A percentile compares a stretch with the other conserved stretches of the same genome.
These are phyloP conservation scores for Tetrahymena borealis DNA, from an alignment of 73 alveolate genomes.

Conservation along the genomic window DNA sequence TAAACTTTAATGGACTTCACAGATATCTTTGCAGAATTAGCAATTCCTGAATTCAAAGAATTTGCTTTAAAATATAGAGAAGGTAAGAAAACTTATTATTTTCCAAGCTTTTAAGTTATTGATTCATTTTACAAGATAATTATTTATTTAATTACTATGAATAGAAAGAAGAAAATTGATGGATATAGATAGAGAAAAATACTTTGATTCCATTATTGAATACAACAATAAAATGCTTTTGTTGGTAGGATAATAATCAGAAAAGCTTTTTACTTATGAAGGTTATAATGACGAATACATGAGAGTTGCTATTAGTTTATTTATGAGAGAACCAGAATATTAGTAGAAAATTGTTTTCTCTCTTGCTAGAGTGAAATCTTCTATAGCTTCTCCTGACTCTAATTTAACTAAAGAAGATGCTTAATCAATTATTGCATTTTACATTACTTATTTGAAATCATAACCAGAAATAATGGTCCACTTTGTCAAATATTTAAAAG, in stretches of 20 bases:
- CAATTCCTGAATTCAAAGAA: not conserved
- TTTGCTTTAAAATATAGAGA: not conserved
- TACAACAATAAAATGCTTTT: not conserved
- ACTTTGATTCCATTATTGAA: not conserved
- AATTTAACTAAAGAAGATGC: not conserved
- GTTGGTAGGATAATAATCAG: not conserved
- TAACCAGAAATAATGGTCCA: not conserved
- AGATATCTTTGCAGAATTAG: not conserved
- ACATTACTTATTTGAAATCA: not conserved
- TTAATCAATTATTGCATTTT: not conserved
- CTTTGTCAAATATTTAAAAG: not conserved
- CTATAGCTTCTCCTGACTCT: not conserved
- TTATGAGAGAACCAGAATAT: not conserved
- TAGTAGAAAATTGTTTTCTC: not conserved
- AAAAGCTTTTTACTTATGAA: not conserved
- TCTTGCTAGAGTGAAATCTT: not conserved
- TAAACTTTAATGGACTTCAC: not conserved
- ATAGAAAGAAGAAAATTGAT: not conserved
- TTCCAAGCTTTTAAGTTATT: not conserved
- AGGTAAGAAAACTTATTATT: not conserved
- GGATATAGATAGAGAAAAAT: not conserved
- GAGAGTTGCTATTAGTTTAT: not conserved
- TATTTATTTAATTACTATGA: not conserved
- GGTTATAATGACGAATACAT: not conserved
- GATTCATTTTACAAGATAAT: not conserved